Conservation (phyloP, 2,329 filamentous ascomycete species). For the Clonostachys chloroleuca region DNA sequence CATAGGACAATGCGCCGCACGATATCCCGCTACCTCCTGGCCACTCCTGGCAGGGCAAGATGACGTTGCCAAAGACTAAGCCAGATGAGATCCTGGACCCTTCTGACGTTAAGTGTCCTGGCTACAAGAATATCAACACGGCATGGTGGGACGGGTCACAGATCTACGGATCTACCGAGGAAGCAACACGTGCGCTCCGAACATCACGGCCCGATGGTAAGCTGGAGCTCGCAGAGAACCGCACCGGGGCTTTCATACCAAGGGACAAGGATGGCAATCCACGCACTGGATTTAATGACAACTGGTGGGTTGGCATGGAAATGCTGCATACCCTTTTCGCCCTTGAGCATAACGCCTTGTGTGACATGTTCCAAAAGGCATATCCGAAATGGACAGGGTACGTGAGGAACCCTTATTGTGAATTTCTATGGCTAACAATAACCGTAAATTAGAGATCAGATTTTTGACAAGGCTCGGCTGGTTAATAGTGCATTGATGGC, state of each 20-base stretch:
- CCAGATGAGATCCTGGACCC: slow-evolving; percentile 24
- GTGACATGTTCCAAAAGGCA: slow-evolving; percentile 23
- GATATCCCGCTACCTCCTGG: slow-evolving; percentile 24
- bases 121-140: slow-evolving; percentile 34
- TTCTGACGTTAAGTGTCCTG: slow-evolving; percentile 27
- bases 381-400: slow-evolving; percentile 18
- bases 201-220: slow-evolving; percentile 27
- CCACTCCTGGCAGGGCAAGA: slow-evolving; percentile 25
- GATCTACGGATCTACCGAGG: slow-evolving; percentile 36
- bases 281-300: slow-evolving; percentile 32
- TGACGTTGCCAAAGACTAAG: slow-evolving; percentile 27
- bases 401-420: neutral
- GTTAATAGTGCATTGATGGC: slow-evolving; percentile 41
- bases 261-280: slow-evolving; percentile 28
- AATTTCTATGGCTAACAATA: neutral
- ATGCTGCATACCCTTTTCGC: slow-evolving; percentile 39
- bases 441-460: slow-evolving; percentile 27
- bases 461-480: slow-evolving; percentile 39
- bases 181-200: slow-evolving; percentile 25
- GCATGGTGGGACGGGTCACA: slow-evolving; percentile 42
- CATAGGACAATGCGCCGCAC: slow-evolving; percentile 5
- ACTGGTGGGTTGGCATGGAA: slow-evolving; percentile 42
- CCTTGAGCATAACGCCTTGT: slow-evolving; percentile 39
- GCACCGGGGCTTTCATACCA: slow-evolving; percentile 27
- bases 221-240: slow-evolving; percentile 23